Evolutionary conservation across 352 stramenopile genomes (phyloP).

Genomic region (Phytopythium oedochilum): DNA sequence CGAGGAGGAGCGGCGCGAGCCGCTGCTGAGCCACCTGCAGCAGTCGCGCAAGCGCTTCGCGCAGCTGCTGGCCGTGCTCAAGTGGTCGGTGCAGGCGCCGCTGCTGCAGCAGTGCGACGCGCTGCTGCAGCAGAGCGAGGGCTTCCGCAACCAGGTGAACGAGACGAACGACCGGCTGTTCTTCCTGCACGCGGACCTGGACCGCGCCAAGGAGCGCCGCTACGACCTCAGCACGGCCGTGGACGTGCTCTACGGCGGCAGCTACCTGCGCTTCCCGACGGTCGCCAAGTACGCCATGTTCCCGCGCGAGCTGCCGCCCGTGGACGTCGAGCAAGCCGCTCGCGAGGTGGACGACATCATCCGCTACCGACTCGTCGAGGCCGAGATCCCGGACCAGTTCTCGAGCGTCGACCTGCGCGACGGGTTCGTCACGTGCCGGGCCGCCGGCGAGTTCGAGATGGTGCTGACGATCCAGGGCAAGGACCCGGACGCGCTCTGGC

Average conservation of each 20-base stretch:
- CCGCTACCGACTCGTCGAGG: conserved; percentile 77
- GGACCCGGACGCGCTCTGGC: conserved; percentile 69
- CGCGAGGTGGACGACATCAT: conserved; percentile 75
- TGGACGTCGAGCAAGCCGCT: conserved; percentile 51
- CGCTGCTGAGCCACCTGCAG: conserved; percentile 56
- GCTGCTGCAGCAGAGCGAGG: conserved; percentile 50
- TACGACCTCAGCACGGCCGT: conserved; percentile 82
- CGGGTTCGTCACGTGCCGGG: conserved; percentile 74
- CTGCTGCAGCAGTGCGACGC: conserved; percentile 69
- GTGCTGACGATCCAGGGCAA: conserved; percentile 81
- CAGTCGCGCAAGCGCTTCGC: conserved; percentile 65
- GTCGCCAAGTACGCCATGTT: conserved; percentile 74
- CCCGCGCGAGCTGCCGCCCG: conserved; percentile 53
- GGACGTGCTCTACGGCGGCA: conserved; percentile 75
- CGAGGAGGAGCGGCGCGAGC: conserved; percentile 72
- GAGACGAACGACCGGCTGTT: conserved; percentile 84
- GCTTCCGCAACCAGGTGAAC: conserved; percentile 71
- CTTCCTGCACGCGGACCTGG: conserved; percentile 80
- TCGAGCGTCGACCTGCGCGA: conserved; percentile 72
- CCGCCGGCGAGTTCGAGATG: conserved; percentile 80
- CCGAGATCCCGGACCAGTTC: conserved; percentile 73
- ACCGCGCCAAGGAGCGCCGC: conserved; percentile 71
- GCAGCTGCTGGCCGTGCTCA: conserved; percentile 72
- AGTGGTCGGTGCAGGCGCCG: conserved; percentile 84
- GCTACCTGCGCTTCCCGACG: conserved; percentile 67